These are phyloP conservation scores for Roridomyces roridus DNA, from an alignment of 768 basidiomycete genomes.

Conservation along the genomic window DNA sequence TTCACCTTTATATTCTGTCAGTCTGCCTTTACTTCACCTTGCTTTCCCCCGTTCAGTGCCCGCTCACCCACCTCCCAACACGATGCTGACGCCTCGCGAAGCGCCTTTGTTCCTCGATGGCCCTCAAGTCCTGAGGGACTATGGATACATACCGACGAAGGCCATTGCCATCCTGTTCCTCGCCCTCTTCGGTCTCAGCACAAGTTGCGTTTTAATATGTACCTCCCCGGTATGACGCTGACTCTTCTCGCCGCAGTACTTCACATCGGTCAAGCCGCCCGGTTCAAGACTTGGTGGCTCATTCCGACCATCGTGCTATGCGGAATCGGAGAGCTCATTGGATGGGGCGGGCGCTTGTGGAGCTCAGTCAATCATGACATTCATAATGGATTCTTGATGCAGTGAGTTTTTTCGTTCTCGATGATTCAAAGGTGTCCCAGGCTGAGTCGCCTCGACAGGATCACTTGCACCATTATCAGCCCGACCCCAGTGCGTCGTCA, in stretches of 20 bases:
- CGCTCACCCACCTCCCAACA: no score
- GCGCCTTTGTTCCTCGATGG: no score
- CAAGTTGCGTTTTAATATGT: constrained; percentile 32
- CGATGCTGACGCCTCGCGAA: no score
- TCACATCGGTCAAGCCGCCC: constrained; percentile 52
- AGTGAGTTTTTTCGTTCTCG: constrained; percentile 36
- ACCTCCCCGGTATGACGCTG: background rate
- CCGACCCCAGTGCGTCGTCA: constrained; percentile 50
- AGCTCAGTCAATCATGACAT: constrained; percentile 39
- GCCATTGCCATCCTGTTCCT: constrained; percentile 42
- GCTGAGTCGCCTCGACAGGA: constrained; percentile 26
- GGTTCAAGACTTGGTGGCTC: constrained; percentile 57
- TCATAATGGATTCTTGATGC: constrained; percentile 42
- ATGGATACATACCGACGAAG: constrained; percentile 44
- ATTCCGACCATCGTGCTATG: constrained; percentile 53
- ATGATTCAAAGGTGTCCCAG: background rate
- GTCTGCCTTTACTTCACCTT: no score
- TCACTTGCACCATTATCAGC: constrained; percentile 52
- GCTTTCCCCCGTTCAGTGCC: no score
- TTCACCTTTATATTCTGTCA: no score
- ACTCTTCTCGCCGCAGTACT: constrained; percentile 36
- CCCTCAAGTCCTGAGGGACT: constrained; percentile 10
- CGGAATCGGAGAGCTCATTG: constrained; percentile 56
- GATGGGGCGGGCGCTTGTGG: constrained; percentile 61
- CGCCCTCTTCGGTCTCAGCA: constrained; percentile 45